Evolutionary conservation across 768 basidiomycete species (phyloP).

Genomic region (Rhodosporidiobolus odoratus): DNA sequence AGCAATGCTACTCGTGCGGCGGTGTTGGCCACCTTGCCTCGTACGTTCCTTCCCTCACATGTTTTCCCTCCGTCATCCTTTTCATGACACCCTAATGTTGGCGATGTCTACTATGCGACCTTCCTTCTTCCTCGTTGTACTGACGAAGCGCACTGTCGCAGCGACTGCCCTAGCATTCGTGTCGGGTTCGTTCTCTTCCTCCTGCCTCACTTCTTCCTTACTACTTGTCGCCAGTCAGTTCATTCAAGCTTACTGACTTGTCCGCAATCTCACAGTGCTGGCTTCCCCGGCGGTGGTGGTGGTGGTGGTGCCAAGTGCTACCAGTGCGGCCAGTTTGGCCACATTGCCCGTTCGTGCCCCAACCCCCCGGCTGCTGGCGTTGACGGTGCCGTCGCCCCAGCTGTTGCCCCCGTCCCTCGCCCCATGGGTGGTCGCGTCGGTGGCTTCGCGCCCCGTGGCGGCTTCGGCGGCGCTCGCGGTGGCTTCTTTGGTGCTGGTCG

Average conservation of each 20-base stretch:
- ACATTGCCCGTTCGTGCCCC: constrained; percentile 36
- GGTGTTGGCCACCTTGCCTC: constrained; percentile 32
- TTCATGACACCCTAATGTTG: too few relatives aligned
- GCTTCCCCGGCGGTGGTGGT: constrained; percentile 12
- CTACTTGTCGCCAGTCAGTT: too few relatives aligned
- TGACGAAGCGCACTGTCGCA: background rate
- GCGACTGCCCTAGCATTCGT: constrained; percentile 5
- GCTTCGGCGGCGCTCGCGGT: background rate
- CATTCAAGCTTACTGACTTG: background rate
- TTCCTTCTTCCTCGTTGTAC: background rate
- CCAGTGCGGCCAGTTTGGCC: constrained; percentile 31
- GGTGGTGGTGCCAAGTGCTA: constrained; percentile 22
- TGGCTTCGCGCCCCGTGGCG: constrained; percentile 10
- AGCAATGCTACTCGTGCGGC: constrained; percentile 38
- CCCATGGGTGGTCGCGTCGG: constrained; percentile 5
- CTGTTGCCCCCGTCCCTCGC: background rate
- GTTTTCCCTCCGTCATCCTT: background rate
- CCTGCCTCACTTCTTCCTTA: background rate
- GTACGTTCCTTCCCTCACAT: constrained; percentile 1
- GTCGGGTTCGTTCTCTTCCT: constrained; percentile 1
- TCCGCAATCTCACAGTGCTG: background rate
- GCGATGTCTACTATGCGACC: too few relatives aligned
- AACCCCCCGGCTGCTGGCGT: constrained; percentile 5
- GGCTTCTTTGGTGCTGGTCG: background rate
- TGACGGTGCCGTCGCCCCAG: constrained; percentile 54